Base-by-base conservation (phyloP, 305 asterid species). In the Solanum hybrid region DNA sequence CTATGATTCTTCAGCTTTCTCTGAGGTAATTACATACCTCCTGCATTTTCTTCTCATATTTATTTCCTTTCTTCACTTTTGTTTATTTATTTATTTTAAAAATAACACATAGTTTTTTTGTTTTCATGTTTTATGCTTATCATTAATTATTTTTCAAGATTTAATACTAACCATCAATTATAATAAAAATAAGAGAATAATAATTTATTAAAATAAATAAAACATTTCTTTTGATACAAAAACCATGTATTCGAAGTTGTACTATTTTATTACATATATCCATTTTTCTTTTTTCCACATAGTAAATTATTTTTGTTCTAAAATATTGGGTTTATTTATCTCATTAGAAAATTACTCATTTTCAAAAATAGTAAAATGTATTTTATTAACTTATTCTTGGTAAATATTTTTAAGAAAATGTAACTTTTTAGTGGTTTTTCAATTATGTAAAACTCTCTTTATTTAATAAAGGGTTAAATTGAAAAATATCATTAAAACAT, bases 1-100 rank as follows among this genome's bases (percentile, higher is more conserved):
- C 1, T 94, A 93, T 78, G 95, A 94, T 87, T 94, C 93, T 37
- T 91, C 94, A 3, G 95, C 94, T 32, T 90, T 92, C 78, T 39
- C 94, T 0, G 90, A 92, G 93, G 94, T 93, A 81, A 41, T 68
- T 9, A 27, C 70, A 7, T 83, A 36, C 17, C 51, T 20, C 4
- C 10, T 37, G 20, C 31, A 26, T 39, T 86, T 33, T 87, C 13
- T 72, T 73, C 29, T n/a, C 6, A 38, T 31, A 26, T 68, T 73
- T 27, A 13, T 61, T 61, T 20, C 72, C 72, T 61, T 61, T 61
- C 72, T 61, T 61, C 24, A 61, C 72, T 61, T 61, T 15, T 51
- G 0, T 45, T 45, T 14, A 0, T 51, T 51, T 51, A 13, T 13
- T 45, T 13, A 4, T 41, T 13, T 45, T 7, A 36, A 41, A 45